Evolutionary conservation across 2,329 filamentous ascomycete species (phyloP).

Genomic region (Cladosporium sp.): DNA sequence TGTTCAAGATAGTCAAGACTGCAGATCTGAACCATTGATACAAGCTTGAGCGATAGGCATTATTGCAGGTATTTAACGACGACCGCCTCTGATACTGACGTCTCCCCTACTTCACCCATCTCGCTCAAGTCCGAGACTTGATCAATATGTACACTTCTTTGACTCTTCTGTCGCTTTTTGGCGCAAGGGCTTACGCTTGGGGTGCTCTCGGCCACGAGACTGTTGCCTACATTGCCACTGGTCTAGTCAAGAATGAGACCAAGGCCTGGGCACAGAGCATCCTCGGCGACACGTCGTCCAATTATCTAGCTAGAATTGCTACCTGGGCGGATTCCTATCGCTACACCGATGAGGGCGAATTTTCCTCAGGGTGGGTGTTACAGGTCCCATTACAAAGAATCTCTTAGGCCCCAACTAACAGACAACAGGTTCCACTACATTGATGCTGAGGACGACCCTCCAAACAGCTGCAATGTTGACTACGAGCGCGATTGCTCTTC

Average conservation of each 20-base stretch:
- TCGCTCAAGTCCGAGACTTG: not conserved
- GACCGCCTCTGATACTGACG: not conserved
- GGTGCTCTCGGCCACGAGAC: slow-evolving; percentile 52
- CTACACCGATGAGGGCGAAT: slow-evolving; percentile 44
- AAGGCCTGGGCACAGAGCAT: slow-evolving; percentile 42
- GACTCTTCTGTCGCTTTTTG: slow-evolving; percentile 15
- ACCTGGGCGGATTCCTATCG: slow-evolving; percentile 54
- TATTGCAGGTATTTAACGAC: not conserved
- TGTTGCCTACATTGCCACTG: slow-evolving; percentile 51
- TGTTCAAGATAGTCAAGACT: not conserved
- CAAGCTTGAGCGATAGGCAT: not conserved
- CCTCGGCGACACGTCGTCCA: slow-evolving; percentile 37
- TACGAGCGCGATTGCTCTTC: slow-evolving; percentile 49
- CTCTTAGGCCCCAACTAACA: not conserved
- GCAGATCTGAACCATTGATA: not conserved
- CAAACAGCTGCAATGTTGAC: slow-evolving; percentile 45
- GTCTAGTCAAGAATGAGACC: slow-evolving; percentile 42
- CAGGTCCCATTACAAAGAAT: not conserved
- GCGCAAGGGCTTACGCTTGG: slow-evolving; percentile 39
- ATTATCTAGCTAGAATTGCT: slow-evolving; percentile 49
- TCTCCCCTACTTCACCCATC: too few species aligned
- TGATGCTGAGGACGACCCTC: slow-evolving; percentile 46
- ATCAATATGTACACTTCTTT: slow-evolving; percentile 1
- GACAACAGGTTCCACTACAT: slow-evolving; percentile 45
- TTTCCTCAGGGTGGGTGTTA: slow-evolving; percentile 31